Base-by-base conservation (phyloP, 306 rosid species). In the Cyclanthera cordifolia region DNA sequence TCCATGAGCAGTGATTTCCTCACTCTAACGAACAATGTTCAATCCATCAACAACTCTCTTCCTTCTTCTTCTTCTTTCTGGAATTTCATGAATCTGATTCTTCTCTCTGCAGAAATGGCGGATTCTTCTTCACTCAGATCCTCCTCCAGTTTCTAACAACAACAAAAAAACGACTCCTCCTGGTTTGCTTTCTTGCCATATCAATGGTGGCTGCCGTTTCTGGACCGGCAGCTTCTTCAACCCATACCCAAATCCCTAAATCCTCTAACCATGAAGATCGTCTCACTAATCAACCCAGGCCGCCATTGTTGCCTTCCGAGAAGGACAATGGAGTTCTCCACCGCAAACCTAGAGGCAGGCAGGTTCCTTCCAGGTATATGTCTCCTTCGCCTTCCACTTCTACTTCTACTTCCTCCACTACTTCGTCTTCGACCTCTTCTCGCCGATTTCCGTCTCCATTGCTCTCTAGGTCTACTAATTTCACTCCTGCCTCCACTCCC, bases 121-220 rank as follows among this genome's bases (percentile, higher is more conserved):
- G 12, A 63, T 41, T 51, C 72, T 41, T 51, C 72, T 3, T 69
- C 55, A 25, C 32, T 51, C 53, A 74, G 39, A 66, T 70, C 66
- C 24, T 55, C 28, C 71, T 24, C 53, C n/a, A n/a, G n/a, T 23
- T 53, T 23, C 14, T 43, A 85, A 80, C 84, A 0, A 16, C 15
- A 15, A 48, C 6, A 19, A 16, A 47, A 15, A 21, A 53, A 8
- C 53, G 3, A 53, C 16, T n/a, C n/a, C 74, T 77, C 3, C 20
- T 51, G 58, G 28, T 59, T 59, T 27, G 14, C 16, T 11, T 49
- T 3, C 15, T 72, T 80, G 68, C 78, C n/a, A n/a, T n/a, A 89
- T 77, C 71, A 53, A 87, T 92, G 99, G 97, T 90, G 85, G 99
- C 95, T 76, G 96, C 96, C 80, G 81, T 94, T 88, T 83, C 96